Evolutionary conservation across 805 yeast species (phyloP).

Genomic region (Metschnikowia sp.): DNA sequence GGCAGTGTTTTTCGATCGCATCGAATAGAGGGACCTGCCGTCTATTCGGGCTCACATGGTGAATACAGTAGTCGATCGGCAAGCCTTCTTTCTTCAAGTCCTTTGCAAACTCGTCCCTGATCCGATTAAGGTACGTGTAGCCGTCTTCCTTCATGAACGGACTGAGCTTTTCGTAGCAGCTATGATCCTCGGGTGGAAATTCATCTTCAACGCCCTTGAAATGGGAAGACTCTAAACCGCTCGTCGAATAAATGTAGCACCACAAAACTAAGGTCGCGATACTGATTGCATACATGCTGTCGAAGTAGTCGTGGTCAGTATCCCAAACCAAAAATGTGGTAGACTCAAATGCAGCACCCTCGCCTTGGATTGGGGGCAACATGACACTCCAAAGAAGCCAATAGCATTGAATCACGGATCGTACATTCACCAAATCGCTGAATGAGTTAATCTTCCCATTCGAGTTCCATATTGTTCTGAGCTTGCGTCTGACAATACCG

Average conservation of each 20-base stretch:
- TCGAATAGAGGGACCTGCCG: slow-evolving; percentile 24
- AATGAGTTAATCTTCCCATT: slow-evolving; percentile 10
- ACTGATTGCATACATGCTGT: slow-evolving; percentile 34
- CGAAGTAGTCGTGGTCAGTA: slow-evolving; percentile 34
- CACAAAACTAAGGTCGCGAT: slow-evolving; percentile 38
- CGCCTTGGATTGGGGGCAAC: slow-evolving; percentile 25
- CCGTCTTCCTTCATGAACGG: slow-evolving; percentile 36
- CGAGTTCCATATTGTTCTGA: slow-evolving; percentile 30
- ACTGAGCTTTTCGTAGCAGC: slow-evolving; percentile 19
- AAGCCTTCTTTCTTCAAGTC: slow-evolving; percentile 2
- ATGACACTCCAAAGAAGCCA: slow-evolving; percentile 39
- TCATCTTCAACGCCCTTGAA: slow-evolving; percentile 16
- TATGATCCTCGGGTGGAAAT: slow-evolving; percentile 13
- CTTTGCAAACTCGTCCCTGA: slow-evolving; percentile 30
- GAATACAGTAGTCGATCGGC: slow-evolving; percentile 10
- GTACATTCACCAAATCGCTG: slow-evolving; percentile 29
- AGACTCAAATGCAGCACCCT: slow-evolving; percentile 10
- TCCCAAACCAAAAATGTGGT: slow-evolving; percentile 25
- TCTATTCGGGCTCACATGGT: slow-evolving; percentile 3
- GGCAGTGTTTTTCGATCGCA: slow-evolving; percentile 32
- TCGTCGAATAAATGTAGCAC: slow-evolving; percentile 34
- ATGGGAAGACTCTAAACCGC: slow-evolving; percentile 30
- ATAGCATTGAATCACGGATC: slow-evolving; percentile 38
- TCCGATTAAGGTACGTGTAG: slow-evolving; percentile 31
- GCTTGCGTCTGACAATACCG: slow-evolving; percentile 30